These are phyloP conservation scores for Capsaspora owczarzaki DNA, from an alignment of 78 protist species.

Conservation along the genomic window DNA sequence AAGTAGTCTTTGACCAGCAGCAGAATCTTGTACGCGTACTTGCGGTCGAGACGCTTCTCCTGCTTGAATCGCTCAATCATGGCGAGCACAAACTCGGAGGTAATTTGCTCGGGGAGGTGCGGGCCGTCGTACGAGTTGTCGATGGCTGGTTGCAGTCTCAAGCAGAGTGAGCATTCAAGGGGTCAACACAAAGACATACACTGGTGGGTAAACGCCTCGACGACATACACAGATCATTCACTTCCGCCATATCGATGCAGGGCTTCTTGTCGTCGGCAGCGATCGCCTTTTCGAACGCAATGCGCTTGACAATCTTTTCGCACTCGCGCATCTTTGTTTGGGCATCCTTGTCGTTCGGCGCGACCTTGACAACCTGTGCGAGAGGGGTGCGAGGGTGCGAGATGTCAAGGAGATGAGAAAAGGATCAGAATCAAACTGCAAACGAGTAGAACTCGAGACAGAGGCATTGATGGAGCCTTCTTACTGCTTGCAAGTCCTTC, in stretches of 20 bases:
- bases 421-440: not conserved
- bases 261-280: conserved; percentile 19
- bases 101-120: conserved; percentile 43
- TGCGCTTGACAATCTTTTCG: conserved; percentile 48
- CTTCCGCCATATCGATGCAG: conserved; percentile 10
- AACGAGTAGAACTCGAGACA: not conserved
- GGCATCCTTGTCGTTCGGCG: conserved; percentile 58
- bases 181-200: not conserved
- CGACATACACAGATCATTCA: conserved; percentile 21
- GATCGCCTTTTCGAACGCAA: conserved; percentile 73
- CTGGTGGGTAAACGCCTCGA: not conserved
- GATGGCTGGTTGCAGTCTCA: conserved; percentile 13
- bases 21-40: conserved; percentile 41
- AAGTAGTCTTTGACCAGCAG: conserved; percentile 34
- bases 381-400: not conserved
- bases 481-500: conserved; percentile 40
- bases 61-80: conserved; percentile 32
- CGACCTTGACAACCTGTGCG: conserved; percentile 27
- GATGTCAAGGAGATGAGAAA: not conserved
- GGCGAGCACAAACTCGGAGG: conserved; percentile 58
- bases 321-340: conserved; percentile 49
- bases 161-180: not conserved
- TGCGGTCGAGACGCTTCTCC: conserved; percentile 52
- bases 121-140: conserved; percentile 64
- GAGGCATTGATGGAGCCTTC: not conserved